Conservation (phyloP, 164 flowering plant species). For the Liriodendron chinense region DNA sequence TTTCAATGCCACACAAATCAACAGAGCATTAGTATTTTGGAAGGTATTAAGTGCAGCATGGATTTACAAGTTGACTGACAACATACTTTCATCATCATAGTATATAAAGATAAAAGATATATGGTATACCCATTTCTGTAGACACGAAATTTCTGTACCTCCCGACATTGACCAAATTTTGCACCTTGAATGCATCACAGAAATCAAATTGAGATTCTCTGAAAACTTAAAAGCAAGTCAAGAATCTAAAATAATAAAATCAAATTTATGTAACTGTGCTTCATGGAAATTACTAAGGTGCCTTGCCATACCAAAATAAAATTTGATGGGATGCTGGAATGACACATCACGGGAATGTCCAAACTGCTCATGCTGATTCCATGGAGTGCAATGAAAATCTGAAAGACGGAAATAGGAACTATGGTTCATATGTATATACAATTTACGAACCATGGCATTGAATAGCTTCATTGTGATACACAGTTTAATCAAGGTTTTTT, state of each 20-base stretch:
- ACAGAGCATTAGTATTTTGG: background rate
- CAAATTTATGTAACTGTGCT: background rate
- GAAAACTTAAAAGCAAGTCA: background rate
- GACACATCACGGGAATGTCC: conserved; percentile 74
- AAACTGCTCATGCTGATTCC: conserved; percentile 63
- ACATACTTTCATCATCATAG: background rate
- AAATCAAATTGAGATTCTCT: background rate
- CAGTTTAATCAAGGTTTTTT: too few relatives aligned
- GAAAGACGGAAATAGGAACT: conserved; percentile 56
- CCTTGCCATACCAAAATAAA: conserved; percentile 67
- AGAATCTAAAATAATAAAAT: background rate
- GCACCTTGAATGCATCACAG: conserved; percentile 52
- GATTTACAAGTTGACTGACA: background rate
- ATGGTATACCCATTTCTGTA: conserved; percentile 56
- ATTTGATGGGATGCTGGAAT: conserved; percentile 90
- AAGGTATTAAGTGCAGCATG: background rate
- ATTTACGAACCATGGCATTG: background rate
- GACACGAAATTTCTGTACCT: conserved; percentile 67
- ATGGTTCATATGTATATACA: background rate
- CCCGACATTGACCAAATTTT: conserved; percentile 74
- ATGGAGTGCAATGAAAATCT: conserved; percentile 72
- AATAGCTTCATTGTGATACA: too few relatives aligned
- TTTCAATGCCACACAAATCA: background rate
- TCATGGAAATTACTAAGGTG: background rate
- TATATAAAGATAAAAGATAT: background rate